Evolutionary conservation across 2,329 filamentous ascomycete species (phyloP).

Genomic region (Peltaster fructicola): DNA sequence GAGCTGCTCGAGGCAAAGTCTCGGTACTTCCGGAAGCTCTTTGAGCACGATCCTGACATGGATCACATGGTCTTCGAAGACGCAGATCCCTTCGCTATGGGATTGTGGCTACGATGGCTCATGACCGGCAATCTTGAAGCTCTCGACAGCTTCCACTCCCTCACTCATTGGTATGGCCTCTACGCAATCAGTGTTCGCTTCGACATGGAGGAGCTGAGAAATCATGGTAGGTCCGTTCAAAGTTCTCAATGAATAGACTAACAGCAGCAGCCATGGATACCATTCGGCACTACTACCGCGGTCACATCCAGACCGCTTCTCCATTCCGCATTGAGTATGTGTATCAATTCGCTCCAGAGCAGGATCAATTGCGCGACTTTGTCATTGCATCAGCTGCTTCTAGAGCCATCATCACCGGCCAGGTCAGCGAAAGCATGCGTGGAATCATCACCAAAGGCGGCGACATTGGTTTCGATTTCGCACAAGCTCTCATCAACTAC

Average conservation of each 20-base stretch:
- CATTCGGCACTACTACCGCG: conserved; percentile 17
- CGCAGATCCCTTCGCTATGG: conserved; percentile 15
- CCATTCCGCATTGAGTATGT: conserved; percentile 21
- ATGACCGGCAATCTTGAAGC: conserved; percentile 14
- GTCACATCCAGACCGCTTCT: conserved; percentile 17
- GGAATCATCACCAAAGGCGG: not conserved
- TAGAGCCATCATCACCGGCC: not conserved
- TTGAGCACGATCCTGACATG: not conserved
- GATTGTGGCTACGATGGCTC: conserved; percentile 17
- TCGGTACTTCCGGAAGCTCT: conserved; percentile 1
- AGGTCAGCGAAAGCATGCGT: not conserved
- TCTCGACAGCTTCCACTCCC: conserved; percentile 18
- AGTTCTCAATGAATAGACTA: not conserved
- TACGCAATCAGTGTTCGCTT: conserved; percentile 17
- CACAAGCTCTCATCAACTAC: no score
- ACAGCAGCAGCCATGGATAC: conserved; percentile 15
- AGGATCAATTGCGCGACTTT: not conserved
- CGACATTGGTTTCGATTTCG: not conserved
- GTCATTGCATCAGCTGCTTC: not conserved
- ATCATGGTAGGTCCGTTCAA: conserved; percentile 10
- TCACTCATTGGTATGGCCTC: conserved; percentile 18
- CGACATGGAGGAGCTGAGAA: conserved; percentile 14
- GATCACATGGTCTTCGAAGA: conserved; percentile 13
- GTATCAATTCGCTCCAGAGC: conserved; percentile 10
- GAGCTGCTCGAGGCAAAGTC: not conserved